phyloP scores from a whole-genome alignment of 2,329 filamentous ascomycete species.

The Albifimbria verrucaria region DNA sequence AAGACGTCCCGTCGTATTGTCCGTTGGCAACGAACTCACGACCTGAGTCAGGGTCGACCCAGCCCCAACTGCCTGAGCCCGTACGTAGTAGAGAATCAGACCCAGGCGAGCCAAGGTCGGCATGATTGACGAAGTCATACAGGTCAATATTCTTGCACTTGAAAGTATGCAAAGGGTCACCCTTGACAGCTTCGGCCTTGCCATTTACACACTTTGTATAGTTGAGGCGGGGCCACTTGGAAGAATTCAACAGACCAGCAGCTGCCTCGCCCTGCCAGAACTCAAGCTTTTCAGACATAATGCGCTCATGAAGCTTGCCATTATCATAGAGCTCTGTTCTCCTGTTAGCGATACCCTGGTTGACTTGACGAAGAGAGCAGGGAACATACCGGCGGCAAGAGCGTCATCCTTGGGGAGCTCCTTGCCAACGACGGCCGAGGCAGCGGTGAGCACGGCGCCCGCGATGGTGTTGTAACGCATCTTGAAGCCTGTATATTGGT shows the following conservation, averaged over 20 bases:
- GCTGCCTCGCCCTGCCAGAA: conserved; percentile 2
- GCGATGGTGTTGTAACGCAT: conserved; percentile 5
- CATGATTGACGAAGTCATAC: conserved; percentile 53
- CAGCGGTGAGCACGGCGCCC: conserved; percentile 1
- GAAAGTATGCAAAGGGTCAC: conserved; percentile 45
- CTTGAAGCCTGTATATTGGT: not conserved
- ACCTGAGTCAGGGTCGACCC: conserved; percentile 40
- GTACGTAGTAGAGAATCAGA: conserved; percentile 26
- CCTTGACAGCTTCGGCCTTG: conserved; percentile 38
- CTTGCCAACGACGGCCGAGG: conserved; percentile 2
- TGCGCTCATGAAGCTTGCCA: conserved; percentile 1
- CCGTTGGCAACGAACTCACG: conserved; percentile 42
- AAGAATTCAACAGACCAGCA: not conserved
- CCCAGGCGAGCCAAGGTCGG: conserved; percentile 38
- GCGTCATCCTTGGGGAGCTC: conserved; percentile 3
- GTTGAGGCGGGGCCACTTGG: conserved; percentile 3
- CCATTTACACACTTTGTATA: conserved; percentile 35
- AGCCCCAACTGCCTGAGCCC: conserved; percentile 41
- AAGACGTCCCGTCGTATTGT: conserved; percentile 46
- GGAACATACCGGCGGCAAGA: conserved; percentile 1
- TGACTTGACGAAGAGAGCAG: not conserved
- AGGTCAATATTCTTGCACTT: conserved; percentile 44
- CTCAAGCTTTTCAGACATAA: conserved; percentile 2
- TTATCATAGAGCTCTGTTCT: conserved; percentile 2
- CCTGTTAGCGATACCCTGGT: not conserved